Base-by-base conservation (phyloP, 805 yeast genomes). In the Candida montana region DNA sequence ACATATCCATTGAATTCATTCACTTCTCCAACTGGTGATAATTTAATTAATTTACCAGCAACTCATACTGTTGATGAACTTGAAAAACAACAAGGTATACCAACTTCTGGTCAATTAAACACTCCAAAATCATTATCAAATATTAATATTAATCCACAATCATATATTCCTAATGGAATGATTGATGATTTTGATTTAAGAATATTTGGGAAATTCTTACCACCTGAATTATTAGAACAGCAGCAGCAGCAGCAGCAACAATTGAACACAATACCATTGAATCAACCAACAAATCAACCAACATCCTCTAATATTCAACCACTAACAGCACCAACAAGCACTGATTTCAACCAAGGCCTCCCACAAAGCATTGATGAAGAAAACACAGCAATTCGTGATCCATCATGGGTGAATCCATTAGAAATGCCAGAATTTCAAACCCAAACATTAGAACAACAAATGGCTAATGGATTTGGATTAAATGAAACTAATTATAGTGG, bases 131-230 rank as follows among this genome's bases (percentile, higher is more conserved):
- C 35, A 13, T 24, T 31, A 27, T 8, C 36, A 19, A 34, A 26
- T 3, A 21, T 33, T n/a, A 38, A 24, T 30, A 34, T 35, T 24
- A 39, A 39, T 27, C 35, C 45, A 31, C 31, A 37, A 31, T n/a
- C 40, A 7, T 37, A 37, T 17, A 37, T 37, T 7, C 34, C 45
- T 9, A 37, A 30, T 20, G 90, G 91, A 2, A 79, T 83, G 27
- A 81, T 86, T 69, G 95, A 87, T 58, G 83, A 81, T 47, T 64
- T 88, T 39, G 96, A 88, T 57, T 74, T 84, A 46, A 89, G 86
- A 54, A 71, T 88, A 15, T 87, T 88, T 66, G 95, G 95, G 1
- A 66, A 82, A 24, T 81, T 82, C 46, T 58, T 86, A 33, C 95
- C 95, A 1, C 89, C 93, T 0, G 83, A 83, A 54, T 83, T 85